Percentiles rank a stretch among this genome's conserved stretches.
Conservation (phyloP, 108 stramenopile species). For the Nitzschia sp. region DNA sequence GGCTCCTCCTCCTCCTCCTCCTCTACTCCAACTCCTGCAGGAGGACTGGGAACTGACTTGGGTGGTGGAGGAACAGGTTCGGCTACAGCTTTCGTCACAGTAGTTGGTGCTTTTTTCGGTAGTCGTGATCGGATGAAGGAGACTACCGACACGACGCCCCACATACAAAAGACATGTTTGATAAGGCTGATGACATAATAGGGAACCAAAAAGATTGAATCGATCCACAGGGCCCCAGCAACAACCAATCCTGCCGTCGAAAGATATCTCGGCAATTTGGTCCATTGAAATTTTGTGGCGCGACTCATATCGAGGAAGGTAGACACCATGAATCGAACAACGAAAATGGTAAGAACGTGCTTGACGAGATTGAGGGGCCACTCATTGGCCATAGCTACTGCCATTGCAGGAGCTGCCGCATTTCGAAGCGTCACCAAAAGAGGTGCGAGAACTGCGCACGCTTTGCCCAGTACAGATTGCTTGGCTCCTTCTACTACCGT, state of each 20-base stretch:
- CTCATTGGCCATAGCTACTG: background rate
- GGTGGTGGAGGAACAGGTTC: background rate
- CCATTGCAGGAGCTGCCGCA: background rate
- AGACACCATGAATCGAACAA: background rate
- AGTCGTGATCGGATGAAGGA: background rate
- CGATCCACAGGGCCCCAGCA: background rate
- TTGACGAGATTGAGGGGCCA: slow-evolving; percentile 1
- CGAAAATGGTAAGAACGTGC: background rate
- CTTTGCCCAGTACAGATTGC: background rate
- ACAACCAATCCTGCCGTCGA: background rate
- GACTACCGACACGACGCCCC: background rate
- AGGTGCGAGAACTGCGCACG: background rate
- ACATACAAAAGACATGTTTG: background rate
- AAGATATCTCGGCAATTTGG: background rate
- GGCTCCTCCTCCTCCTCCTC: background rate
- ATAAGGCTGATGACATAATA: background rate
- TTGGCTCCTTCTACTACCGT: background rate
- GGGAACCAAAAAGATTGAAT: background rate
- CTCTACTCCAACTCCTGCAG: background rate
- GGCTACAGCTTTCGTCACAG: background rate
- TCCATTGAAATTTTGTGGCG: background rate
- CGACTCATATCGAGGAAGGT: background rate
- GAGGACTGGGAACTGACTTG: background rate
- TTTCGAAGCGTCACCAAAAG: background rate
- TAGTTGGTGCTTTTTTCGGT: background rate